A percentile compares a stretch with the other conserved stretches of the same genome.
These are phyloP conservation scores for Lepidopterella palustris DNA, from an alignment of 495 filamentous ascomycete species.

Conservation along the genomic window DNA sequence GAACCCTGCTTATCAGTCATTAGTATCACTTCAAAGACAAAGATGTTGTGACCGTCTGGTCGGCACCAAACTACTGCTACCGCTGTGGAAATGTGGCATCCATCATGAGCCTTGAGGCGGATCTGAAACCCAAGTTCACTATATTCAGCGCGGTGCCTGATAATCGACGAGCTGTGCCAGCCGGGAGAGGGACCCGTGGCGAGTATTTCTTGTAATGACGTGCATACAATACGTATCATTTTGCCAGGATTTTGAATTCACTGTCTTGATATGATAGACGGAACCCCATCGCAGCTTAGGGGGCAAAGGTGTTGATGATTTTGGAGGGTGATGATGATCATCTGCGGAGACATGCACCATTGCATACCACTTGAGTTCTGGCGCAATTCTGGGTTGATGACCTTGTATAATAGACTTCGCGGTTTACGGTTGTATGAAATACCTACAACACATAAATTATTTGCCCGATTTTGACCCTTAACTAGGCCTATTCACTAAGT, in stretches of 20 bases:
- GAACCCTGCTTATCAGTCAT: neutral
- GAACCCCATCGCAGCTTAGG: neutral
- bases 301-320: neutral
- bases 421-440: neutral
- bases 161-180: slow-evolving; percentile 79
- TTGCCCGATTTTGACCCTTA: neutral
- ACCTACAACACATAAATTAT: neutral
- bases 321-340: neutral
- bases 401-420: neutral
- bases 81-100: slow-evolving; percentile 95
- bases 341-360: neutral
- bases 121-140: slow-evolving; percentile 80
- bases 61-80: slow-evolving; percentile 98
- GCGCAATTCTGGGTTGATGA: neutral
- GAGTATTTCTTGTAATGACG: slow-evolving; percentile 83
- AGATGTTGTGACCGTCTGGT: slow-evolving; percentile 99
- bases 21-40: slow-evolving; percentile 92
- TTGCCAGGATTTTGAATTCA: slow-evolving; percentile 1
- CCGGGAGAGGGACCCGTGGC: slow-evolving; percentile 68
- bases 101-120: slow-evolving; percentile 87
- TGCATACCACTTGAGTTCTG: neutral
- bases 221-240: slow-evolving; percentile 24
- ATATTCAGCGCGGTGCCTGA: slow-evolving; percentile 94
- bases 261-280: slow-evolving; percentile 6
- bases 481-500: no score